These are phyloP conservation scores for Colletotrichum spinosum DNA, from an alignment of 2,329 filamentous ascomycete species.

Conservation along the genomic window DNA sequence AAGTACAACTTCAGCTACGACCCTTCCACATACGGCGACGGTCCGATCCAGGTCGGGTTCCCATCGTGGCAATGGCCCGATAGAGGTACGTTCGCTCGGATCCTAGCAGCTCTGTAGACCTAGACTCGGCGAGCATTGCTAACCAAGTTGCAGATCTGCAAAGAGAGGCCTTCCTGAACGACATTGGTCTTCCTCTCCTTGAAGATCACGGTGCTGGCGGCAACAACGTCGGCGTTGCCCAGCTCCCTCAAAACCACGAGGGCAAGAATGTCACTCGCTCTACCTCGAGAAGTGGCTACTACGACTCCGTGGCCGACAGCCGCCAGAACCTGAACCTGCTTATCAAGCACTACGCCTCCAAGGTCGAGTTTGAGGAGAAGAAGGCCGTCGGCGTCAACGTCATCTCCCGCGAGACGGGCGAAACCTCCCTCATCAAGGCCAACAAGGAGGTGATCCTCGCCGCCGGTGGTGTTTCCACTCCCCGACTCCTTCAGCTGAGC, in stretches of 20 bases:
- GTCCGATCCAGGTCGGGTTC: slow-evolving; percentile 41
- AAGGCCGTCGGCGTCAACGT: slow-evolving; percentile 52
- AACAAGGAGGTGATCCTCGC: slow-evolving; percentile 55
- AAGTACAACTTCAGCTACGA: slow-evolving; percentile 40
- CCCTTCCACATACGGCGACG: slow-evolving; percentile 40
- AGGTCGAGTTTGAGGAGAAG: slow-evolving; percentile 39
- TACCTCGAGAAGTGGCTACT: slow-evolving; percentile 45
- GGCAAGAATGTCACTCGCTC: slow-evolving; percentile 53
- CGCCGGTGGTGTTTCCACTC: slow-evolving; percentile 54
- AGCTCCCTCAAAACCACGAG: slow-evolving; percentile 49
- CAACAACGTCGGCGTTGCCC: slow-evolving; percentile 39
- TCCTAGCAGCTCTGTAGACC: too few species aligned
- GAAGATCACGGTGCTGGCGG: slow-evolving; percentile 37
- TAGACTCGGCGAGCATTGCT: background rate
- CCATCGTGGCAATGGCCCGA: slow-evolving; percentile 43
- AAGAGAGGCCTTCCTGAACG: slow-evolving; percentile 27
- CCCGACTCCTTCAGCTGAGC: slow-evolving; percentile 60
- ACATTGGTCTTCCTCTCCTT: slow-evolving; percentile 33
- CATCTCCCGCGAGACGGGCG: slow-evolving; percentile 9
- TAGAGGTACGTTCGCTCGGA: slow-evolving; percentile 22
- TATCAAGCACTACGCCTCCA: slow-evolving; percentile 45
- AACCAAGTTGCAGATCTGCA: slow-evolving; percentile 3
- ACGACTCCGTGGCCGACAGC: slow-evolving; percentile 46
- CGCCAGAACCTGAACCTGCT: slow-evolving; percentile 54
- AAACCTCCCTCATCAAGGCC: slow-evolving; percentile 23